Evolutionary conservation across 306 rosid genomes (phyloP).

Genomic region (Malus domestica): DNA sequence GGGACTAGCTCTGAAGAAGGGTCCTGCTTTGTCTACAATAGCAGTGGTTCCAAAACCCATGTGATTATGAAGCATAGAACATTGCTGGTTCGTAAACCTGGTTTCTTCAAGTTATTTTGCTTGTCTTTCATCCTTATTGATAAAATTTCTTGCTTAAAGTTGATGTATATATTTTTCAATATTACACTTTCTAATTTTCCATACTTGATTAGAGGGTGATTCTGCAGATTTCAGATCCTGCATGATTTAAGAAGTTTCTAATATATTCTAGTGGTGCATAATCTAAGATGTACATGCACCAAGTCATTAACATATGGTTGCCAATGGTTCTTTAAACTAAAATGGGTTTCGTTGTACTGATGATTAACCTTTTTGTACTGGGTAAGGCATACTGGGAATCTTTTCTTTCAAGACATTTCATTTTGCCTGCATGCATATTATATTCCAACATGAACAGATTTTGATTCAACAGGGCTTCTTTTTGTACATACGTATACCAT

Average conservation of each 20-base stretch:
- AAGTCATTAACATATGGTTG: not conserved
- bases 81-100: conserved; percentile 55
- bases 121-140: not conserved
- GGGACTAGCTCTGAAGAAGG: conserved; percentile 82
- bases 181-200: not conserved
- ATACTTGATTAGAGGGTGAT: not conserved
- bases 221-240: not conserved
- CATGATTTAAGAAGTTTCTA: not conserved
- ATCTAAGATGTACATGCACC: not conserved
- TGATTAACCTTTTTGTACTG: not conserved
- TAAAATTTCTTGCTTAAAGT: not conserved
- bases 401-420: not conserved
- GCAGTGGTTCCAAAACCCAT: conserved; percentile 68
- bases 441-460: not conserved
- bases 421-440: not conserved
- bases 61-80: conserved; percentile 87
- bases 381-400: not conserved
- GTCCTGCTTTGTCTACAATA: conserved; percentile 65
- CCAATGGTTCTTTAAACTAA: not conserved
- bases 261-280: not conserved
- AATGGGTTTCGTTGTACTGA: not conserved
- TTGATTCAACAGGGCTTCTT: not conserved
- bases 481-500: not conserved
- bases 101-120: conserved; percentile 11
- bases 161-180: not conserved